Evolutionary conservation across 805 yeast species (phyloP).

Genomic region (Jamesozyma rosinii): DNA sequence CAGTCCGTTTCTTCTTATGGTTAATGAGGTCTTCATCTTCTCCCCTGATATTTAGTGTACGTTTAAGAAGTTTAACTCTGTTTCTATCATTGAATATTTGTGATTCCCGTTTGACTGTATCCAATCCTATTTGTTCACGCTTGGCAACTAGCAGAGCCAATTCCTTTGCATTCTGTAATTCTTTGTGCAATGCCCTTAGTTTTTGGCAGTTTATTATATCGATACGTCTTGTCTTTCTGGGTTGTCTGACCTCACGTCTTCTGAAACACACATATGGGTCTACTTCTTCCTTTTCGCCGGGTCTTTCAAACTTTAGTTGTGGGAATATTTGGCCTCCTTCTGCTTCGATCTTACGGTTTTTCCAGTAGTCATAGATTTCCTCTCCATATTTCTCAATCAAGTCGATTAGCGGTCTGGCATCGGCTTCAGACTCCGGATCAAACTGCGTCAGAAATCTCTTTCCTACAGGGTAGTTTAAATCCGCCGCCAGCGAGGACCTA

Average conservation of each 20-base stretch:
- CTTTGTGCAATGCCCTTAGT: slow-evolving; percentile 60
- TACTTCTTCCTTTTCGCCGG: slow-evolving; percentile 77
- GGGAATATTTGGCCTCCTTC: slow-evolving; percentile 69
- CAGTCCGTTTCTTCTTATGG: slow-evolving; percentile 52
- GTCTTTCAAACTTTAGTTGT: slow-evolving; percentile 72
- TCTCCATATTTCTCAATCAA: slow-evolving; percentile 55
- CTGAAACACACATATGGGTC: slow-evolving; percentile 96
- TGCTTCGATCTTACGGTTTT: slow-evolving; percentile 55
- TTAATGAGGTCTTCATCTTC: slow-evolving; percentile 77
- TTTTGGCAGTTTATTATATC: slow-evolving; percentile 86
- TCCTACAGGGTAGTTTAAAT: slow-evolving; percentile 36
- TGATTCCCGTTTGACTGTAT: slow-evolving; percentile 51
- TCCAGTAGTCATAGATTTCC: slow-evolving; percentile 74
- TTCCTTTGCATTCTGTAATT: slow-evolving; percentile 66
- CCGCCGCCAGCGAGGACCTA: slow-evolving; percentile 47
- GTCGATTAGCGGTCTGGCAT: slow-evolving; percentile 38
- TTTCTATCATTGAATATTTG: slow-evolving; percentile 66
- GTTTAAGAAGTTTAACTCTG: slow-evolving; percentile 61
- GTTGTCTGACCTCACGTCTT: slow-evolving; percentile 88
- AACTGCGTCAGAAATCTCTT: slow-evolving; percentile 51
- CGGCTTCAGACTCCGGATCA: slow-evolving; percentile 30
- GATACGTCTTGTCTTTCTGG: slow-evolving; percentile 90
- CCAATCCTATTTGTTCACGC: slow-evolving; percentile 41
- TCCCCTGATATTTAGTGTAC: slow-evolving; percentile 66
- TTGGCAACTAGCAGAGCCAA: slow-evolving; percentile 61